Percentiles rank a stretch among this genome's conserved stretches.
Evolutionary conservation across 2,329 filamentous ascomycete species (phyloP).

Genomic region (Hypoxylon sp.): DNA sequence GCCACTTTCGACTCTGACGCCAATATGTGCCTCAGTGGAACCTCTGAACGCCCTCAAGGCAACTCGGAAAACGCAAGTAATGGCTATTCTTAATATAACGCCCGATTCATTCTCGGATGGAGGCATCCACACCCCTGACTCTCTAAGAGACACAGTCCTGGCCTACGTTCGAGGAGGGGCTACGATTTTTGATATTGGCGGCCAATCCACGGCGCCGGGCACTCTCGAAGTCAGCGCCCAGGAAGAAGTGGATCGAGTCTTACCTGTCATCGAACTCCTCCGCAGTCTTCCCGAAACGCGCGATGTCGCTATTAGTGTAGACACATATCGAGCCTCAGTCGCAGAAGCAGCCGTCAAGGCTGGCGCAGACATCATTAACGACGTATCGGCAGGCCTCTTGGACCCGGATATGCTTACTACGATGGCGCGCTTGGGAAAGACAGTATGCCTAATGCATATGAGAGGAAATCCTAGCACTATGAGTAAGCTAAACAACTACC

Average conservation of each 20-base stretch:
- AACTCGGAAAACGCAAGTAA: slow-evolving; percentile 79
- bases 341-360: slow-evolving; percentile 81
- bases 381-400: slow-evolving; percentile 86
- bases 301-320: slow-evolving; percentile 83
- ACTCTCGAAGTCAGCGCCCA: slow-evolving; percentile 76
- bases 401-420: slow-evolving; percentile 87
- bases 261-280: slow-evolving; percentile 84
- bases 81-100: slow-evolving; percentile 95
- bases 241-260: slow-evolving; percentile 82
- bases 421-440: slow-evolving; percentile 82
- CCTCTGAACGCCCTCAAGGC: slow-evolving; percentile 72
- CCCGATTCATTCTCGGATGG: slow-evolving; percentile 98
- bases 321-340: slow-evolving; percentile 91
- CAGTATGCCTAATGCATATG: slow-evolving; percentile 93
- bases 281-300: slow-evolving; percentile 74
- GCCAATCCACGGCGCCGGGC: slow-evolving; percentile 90
- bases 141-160: slow-evolving; percentile 72
- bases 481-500: slow-evolving; percentile 78
- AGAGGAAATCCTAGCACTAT: slow-evolving; percentile 89
- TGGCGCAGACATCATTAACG: slow-evolving; percentile 94
- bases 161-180: slow-evolving; percentile 78
- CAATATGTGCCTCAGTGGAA: slow-evolving; percentile 63
- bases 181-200: slow-evolving; percentile 91
- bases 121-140: slow-evolving; percentile 70
- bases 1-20: slow-evolving; percentile 72